Conservation (phyloP, 2,329 filamentous ascomycete genomes). For the Atkinsonella texensis region DNA sequence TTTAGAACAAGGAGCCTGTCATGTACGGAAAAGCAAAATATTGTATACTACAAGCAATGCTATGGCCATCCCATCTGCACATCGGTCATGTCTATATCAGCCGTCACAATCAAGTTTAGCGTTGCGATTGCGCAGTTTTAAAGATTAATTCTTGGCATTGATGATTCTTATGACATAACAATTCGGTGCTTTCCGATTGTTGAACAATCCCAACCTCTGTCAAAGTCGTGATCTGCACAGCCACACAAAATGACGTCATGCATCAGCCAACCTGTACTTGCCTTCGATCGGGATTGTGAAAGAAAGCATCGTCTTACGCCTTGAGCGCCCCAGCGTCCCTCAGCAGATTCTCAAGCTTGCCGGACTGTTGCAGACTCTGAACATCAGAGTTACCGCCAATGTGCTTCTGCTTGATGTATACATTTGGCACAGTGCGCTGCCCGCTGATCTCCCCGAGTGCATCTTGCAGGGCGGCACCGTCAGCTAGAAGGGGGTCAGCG, state of each 20-base stretch:
- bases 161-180: not conserved
- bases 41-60: constrained; percentile 1
- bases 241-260: not conserved
- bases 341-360: constrained; percentile 29
- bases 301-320: constrained; percentile 20
- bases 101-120: not conserved
- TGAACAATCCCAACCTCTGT: not conserved
- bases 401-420: constrained; percentile 83
- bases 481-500: constrained; percentile 40
- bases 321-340: constrained; percentile 29
- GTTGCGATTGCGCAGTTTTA: not conserved
- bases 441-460: constrained; percentile 68
- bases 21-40: not conserved
- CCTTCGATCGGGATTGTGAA: not conserved
- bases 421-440: constrained; percentile 89
- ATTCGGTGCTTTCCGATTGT: not conserved
- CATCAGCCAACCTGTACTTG: constrained; percentile 2
- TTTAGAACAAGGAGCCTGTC: constrained; percentile 18
- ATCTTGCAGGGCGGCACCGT: constrained; percentile 71
- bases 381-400: constrained; percentile 95
- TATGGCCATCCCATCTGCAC: too few species aligned
- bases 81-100: not conserved
- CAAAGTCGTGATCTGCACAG: constrained; percentile 5
- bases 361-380: constrained; percentile 39
- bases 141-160: not conserved